phyloP scores from a whole-genome alignment of 164 flowering plant genomes.

The Macadamia integrifolia region DNA sequence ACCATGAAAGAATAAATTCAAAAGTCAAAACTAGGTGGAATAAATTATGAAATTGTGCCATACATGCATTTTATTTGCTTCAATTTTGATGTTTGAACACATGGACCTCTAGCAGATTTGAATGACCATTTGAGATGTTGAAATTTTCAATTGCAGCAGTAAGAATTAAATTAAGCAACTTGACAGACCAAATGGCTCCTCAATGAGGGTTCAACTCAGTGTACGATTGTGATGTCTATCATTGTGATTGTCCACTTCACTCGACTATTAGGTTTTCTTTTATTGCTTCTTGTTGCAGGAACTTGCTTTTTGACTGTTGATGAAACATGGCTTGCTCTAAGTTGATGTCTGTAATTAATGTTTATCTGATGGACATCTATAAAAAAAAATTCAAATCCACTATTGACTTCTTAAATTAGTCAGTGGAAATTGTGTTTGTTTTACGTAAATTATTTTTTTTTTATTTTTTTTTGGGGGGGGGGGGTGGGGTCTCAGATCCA shows the following conservation, averaged over 20 bases:
- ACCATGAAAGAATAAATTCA: too few species aligned
- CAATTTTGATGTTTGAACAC: not conserved
- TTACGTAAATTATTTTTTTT: not conserved
- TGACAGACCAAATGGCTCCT: not conserved
- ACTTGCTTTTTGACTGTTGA: not conserved
- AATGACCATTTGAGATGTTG: not conserved
- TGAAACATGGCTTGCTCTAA: too few species aligned
- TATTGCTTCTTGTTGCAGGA: not conserved
- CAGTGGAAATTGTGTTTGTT: not conserved
- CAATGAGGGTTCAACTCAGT: not conserved
- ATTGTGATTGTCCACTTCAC: not conserved
- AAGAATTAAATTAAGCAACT: not conserved
- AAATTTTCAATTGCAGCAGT: not conserved
- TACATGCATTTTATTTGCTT: too few species aligned
- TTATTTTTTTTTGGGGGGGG: too few species aligned
- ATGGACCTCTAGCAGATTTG: not conserved
- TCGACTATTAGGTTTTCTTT: not conserved
- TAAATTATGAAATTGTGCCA: too few species aligned
- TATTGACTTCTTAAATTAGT: not conserved
- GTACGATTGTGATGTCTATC: not conserved
- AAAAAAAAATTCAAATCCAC: too few species aligned
- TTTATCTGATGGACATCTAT: too few species aligned
- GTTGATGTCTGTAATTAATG: too few species aligned
- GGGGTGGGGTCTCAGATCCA: constrained; percentile 50
- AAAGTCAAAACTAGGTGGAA: too few species aligned